Evolutionary conservation across 805 yeast genomes (phyloP).

Genomic region (Allodekkera sacchari): DNA sequence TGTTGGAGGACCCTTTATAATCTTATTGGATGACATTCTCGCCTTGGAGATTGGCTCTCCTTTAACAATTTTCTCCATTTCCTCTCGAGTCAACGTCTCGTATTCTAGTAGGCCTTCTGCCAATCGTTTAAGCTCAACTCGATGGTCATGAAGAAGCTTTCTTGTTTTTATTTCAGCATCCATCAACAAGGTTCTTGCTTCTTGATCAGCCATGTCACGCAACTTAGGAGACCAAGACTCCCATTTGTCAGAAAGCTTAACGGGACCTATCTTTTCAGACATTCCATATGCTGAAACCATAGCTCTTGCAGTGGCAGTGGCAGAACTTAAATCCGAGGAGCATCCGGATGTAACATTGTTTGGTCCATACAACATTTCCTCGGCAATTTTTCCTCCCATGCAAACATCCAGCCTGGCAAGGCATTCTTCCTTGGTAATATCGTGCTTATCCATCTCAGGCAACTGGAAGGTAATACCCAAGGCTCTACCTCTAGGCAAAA

Average conservation of each 20-base stretch:
- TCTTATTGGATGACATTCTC: constrained; percentile 66
- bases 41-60: constrained; percentile 71
- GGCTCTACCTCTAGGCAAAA: constrained; percentile 94
- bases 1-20: constrained; percentile 40
- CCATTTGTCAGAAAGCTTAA: constrained; percentile 84
- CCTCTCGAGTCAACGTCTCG: constrained; percentile 87
- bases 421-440: constrained; percentile 83
- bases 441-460: constrained; percentile 97
- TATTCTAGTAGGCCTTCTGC: constrained; percentile 93
- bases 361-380: constrained; percentile 82
- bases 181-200: constrained; percentile 68
- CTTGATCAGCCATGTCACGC: constrained; percentile 86
- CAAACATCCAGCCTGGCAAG: constrained; percentile 90
- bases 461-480: constrained; percentile 94
- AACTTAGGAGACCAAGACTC: constrained; percentile 88
- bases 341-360: constrained; percentile 95
- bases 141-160: constrained; percentile 48
- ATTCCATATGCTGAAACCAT: constrained; percentile 97
- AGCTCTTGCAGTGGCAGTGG: constrained; percentile 89
- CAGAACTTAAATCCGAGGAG: constrained; percentile 81
- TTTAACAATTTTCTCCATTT: constrained; percentile 74
- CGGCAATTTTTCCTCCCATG: constrained; percentile 99
- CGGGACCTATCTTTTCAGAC: constrained; percentile 92
- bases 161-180: constrained; percentile 78
- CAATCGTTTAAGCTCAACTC: constrained; percentile 68